Evolutionary conservation across 2,329 filamentous ascomycete genomes (phyloP), one percentile per base, ranked within the genome.

Genomic region (Fusarium kyushuense): DNA sequence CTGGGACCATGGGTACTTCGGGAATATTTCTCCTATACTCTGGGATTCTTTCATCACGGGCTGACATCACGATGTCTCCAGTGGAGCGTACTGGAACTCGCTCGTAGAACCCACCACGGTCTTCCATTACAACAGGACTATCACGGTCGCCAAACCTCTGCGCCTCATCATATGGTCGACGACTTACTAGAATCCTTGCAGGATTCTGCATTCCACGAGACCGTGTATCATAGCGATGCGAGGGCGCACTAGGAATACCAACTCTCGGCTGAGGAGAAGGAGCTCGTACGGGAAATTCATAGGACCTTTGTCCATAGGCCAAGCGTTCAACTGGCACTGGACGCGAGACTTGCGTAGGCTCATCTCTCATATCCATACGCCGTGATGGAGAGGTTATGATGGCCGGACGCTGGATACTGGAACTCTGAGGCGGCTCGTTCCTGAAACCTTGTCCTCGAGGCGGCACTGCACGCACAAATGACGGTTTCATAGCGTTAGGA

Each of bases 81-180:
- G 49, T 36, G 47, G 52, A 56, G 53, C 51, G 67, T 36, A 54
- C 59, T 58, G 69, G 63, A 35, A 80, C 72, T 57, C 76, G 77
- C 63, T 79, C 79, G 62, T 72, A 78, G 54, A 80, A 79, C 17
- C 78, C 77, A 56, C 78, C 78, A 30, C 78, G 75, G 67, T 81
- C 78, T 63, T 81, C 78, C 79, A 82, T 81, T 65, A 80, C 54
- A 46, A 80, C 74, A 19, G 76, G 76, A 23, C 75, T 77, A n/a
- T 71, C 70, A 38, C 73, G 73, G 25, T 70, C 73, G 52, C 77
- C 79, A 19, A 72, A 72, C 45, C 76, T 72, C 54, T 73, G 66
- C 49, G 71, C 71, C 61, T 79, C 75, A 53, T 77, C 63, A 49
- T 75, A 72, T 23, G 77, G 76, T 43, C 74, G 75, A 57, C 70